These are phyloP conservation scores for Zygnema circumcarinatum DNA, from an alignment of 139 green algal genomes.

Conservation along the genomic window DNA sequence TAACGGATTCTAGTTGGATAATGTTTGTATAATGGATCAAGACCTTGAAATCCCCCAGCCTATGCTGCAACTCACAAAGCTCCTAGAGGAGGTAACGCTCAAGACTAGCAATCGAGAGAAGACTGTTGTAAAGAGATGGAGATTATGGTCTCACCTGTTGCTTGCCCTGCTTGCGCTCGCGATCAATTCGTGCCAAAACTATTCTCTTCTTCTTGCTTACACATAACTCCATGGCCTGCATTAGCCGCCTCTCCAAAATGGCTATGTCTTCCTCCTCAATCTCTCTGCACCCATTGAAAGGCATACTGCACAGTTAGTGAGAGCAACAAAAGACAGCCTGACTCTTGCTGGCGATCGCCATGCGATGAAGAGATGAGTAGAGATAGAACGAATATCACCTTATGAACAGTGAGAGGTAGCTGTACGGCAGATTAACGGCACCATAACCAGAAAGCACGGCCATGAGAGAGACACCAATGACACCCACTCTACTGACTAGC, in stretches of 20 bases:
- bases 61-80: too few species aligned
- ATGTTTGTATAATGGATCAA: too few species aligned
- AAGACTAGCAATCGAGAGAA: too few species aligned
- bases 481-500: slow-evolving; percentile 83
- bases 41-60: too few species aligned
- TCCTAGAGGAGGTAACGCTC: too few species aligned
- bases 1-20: too few species aligned
- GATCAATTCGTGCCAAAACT: slow-evolving; percentile 59
- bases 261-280: slow-evolving; percentile 54
- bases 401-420: slow-evolving; percentile 78
- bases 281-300: slow-evolving; percentile 2
- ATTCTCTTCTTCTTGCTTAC: slow-evolving; percentile 59
- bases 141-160: neutral
- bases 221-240: slow-evolving; percentile 47
- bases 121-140: too few species aligned
- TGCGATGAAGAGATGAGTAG: neutral
- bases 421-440: slow-evolving; percentile 88
- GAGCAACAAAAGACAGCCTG: neutral
- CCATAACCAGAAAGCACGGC: slow-evolving; percentile 91
- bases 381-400: slow-evolving; percentile 38
- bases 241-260: slow-evolving; percentile 31
- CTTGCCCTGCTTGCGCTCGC: slow-evolving; percentile 30
- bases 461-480: slow-evolving; percentile 90
- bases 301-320: neutral
- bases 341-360: neutral